Conservation (phyloP, 441 rosid genomes). For the Pelargonium exstipulatum region DNA sequence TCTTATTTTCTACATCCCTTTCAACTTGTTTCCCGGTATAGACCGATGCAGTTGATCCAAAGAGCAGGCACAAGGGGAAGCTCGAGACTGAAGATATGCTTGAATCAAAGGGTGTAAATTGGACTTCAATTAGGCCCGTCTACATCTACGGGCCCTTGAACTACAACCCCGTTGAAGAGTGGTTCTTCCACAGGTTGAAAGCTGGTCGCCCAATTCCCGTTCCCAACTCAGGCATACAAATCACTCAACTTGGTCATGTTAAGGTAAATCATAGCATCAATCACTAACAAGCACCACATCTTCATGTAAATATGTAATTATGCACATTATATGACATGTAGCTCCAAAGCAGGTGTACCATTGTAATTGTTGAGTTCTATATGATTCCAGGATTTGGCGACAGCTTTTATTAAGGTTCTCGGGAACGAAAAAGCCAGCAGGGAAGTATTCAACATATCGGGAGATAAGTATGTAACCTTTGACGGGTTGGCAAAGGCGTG, state of each 20-base stretch:
- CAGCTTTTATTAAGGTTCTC: constrained; percentile 60
- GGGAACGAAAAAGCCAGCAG: constrained; percentile 80
- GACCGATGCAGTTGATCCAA: constrained; percentile 87
- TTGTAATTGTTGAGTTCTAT: constrained; percentile 8
- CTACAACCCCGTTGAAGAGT: constrained; percentile 95
- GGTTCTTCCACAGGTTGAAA: constrained; percentile 94
- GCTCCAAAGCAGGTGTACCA: no score
- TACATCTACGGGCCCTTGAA: constrained; percentile 92
- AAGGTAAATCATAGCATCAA: constrained; percentile 40
- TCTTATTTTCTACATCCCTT: constrained; percentile 1
- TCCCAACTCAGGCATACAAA: constrained; percentile 75
- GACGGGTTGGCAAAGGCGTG: constrained; percentile 89
- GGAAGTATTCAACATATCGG: constrained; percentile 83
- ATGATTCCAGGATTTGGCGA: constrained; percentile 69
- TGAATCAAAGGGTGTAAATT: constrained; percentile 63
- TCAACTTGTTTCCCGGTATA: constrained; percentile 24
- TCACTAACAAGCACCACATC: no score
- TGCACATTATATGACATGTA: no score
- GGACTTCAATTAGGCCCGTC: constrained; percentile 86
- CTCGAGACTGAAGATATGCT: constrained; percentile 70
- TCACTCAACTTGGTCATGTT: constrained; percentile 88
- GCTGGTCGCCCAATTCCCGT: constrained; percentile 91
- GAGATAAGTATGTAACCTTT: constrained; percentile 83
- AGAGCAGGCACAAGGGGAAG: constrained; percentile 97
- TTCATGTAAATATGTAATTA: no score